Evolutionary conservation across 2,329 filamentous ascomycete genomes (phyloP), one percentile per base, ranked within the genome.

Genomic region (Cryoendolithus antarcticus): DNA sequence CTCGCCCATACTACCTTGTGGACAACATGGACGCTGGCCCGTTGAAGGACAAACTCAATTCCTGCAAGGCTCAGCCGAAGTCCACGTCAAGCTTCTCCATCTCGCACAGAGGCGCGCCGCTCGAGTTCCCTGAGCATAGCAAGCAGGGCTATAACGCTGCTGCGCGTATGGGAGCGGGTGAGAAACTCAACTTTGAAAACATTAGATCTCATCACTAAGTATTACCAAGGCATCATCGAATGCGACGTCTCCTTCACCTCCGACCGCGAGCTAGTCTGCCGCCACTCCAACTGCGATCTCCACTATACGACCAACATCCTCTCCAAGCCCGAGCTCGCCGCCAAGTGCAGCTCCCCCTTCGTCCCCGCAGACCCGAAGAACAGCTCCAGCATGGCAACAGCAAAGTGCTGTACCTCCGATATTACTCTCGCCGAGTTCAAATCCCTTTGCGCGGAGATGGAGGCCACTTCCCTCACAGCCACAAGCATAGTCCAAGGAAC

Each of bases 221-320:
- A 30, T 30, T 11, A 8, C 7, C 10, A 12, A 52, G 52, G 51
- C 32, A 66, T 80, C 32, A 67, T 78, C 37, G 77, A 82, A 59
- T 82, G 77, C 57, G 77, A 82, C 54, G 76, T 80, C 10, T 67
- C 72, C 29, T 81, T 82, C 60, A 81, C 77, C 42, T 69, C 65
- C 46, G 77, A 82, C 57, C 67, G 67, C 24, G 60, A 75, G 53
- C 71, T 82, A n/a, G 77, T 82, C 33, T 82, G 77, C 61, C 71
- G 77, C 35, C 77, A 82, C 60, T 71, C 70, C 34, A 72, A 79
- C 48, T 82, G 77, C 59, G 77, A 82, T 50, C 60, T 82, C 31
- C 77, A 81, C 62, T 77, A 72, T 12, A 82, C 77, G 6, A 81
- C 77, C 53, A 73, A 82, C 61, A 79, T 82, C 53, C 67, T 82